phyloP scores from a whole-genome alignment of 352 stramenopile genomes.

The Globisporangium emineosum region DNA sequence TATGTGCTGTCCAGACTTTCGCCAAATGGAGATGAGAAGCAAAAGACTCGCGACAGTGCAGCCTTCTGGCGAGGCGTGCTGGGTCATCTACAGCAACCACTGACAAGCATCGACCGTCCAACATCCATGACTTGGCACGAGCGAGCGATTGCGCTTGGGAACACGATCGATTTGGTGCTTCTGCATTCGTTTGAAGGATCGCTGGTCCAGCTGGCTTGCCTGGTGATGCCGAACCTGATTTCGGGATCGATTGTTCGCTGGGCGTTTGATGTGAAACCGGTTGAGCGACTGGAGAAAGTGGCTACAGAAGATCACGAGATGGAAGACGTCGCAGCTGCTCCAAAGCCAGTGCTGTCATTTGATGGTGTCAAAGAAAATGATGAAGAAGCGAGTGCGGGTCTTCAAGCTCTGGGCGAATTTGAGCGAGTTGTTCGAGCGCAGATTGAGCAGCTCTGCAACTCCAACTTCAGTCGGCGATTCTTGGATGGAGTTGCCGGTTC shows the following conservation, averaged over 20 bases:
- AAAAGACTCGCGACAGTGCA: neutral
- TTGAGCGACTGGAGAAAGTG: constrained; percentile 11
- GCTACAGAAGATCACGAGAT: constrained; percentile 27
- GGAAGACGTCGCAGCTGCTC: constrained; percentile 21
- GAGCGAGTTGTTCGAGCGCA: constrained; percentile 13
- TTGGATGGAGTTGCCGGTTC: constrained; percentile 23
- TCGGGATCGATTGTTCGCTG: constrained; percentile 31
- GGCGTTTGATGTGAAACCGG: constrained; percentile 33
- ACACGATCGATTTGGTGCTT: constrained; percentile 32
- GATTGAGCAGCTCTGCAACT: constrained; percentile 18
- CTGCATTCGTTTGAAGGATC: constrained; percentile 24
- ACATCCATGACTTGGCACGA: constrained; percentile 26
- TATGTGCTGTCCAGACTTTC: constrained; percentile 10
- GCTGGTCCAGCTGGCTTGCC: constrained; percentile 21
- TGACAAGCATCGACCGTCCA: neutral
- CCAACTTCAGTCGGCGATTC: constrained; percentile 30
- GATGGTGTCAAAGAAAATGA: neutral
- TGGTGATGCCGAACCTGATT: constrained; percentile 27
- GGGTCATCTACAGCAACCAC: constrained; percentile 14
- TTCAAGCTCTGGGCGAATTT: constrained; percentile 3
- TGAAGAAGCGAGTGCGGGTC: neutral
- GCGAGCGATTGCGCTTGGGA: constrained; percentile 30
- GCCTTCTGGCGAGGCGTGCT: constrained; percentile 15
- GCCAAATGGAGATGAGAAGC: neutral
- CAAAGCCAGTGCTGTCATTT: constrained; percentile 3